Evolutionary conservation across 1,284 basidiomycete species (phyloP).

Genomic region (Ustilago trichophora): DNA sequence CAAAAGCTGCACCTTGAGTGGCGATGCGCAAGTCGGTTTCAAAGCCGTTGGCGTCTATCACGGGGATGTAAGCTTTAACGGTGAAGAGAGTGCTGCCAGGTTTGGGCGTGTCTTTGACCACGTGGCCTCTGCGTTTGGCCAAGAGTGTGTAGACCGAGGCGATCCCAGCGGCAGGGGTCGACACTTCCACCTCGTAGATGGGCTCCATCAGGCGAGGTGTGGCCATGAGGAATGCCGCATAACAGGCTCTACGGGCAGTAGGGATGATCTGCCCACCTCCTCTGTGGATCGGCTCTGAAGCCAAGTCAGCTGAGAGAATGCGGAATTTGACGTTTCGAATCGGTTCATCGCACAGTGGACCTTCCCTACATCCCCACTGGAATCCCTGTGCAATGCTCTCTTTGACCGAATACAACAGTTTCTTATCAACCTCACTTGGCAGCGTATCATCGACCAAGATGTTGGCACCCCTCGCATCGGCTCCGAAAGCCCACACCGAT

Average conservation of each 20-base stretch:
- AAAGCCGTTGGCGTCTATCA: conserved; percentile 98
- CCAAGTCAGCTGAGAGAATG: conserved; percentile 86
- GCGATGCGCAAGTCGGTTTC: conserved; percentile 97
- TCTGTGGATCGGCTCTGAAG: conserved; percentile 93
- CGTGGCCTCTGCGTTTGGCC: conserved; percentile 93
- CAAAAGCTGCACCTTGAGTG: conserved; percentile 97
- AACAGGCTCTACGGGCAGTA: conserved; percentile 94
- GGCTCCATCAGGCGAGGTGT: conserved; percentile 78
- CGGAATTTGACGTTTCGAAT: conserved; percentile 99
- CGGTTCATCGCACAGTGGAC: conserved; percentile 96
- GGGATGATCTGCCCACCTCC: conserved; percentile 99
- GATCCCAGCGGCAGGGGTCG: conserved; percentile 97
- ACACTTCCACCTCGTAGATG: conserved; percentile 97
- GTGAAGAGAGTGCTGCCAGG: conserved; percentile 97
- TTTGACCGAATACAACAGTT: conserved; percentile 84
- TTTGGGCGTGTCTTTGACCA: conserved; percentile 96
- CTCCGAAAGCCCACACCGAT: conserved; percentile 99
- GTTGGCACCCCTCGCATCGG: conserved; percentile 87
- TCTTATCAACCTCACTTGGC: conserved; percentile 95
- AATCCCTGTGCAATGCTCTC: conserved; percentile 98
- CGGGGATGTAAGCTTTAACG: conserved; percentile 95
- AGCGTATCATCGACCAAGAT: conserved; percentile 94
- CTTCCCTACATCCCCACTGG: conserved; percentile 98
- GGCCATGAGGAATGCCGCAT: conserved; percentile 94
- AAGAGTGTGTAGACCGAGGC: conserved; percentile 97